phyloP scores from a whole-genome alignment of 1,139 yeast genomes.

The Nakaseomyces bracarensis region DNA sequence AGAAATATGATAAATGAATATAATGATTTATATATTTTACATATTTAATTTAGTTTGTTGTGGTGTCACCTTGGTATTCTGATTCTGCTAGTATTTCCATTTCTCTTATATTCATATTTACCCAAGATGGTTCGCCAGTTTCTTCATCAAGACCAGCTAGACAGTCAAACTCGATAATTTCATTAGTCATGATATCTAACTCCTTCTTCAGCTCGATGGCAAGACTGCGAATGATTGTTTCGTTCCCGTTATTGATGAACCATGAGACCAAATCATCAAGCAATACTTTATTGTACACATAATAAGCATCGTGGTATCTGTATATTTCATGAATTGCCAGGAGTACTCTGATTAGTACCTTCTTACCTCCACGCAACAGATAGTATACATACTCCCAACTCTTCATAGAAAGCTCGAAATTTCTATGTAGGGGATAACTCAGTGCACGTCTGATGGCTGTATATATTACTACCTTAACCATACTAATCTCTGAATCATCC shows the following conservation, averaged over 20 bases:
- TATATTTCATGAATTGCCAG: slow-evolving; percentile 63
- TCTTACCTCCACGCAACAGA: slow-evolving; percentile 59
- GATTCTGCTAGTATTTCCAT: slow-evolving; percentile 17
- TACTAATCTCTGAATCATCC: slow-evolving; percentile 28
- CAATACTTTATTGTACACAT: slow-evolving; percentile 74
- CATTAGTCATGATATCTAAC: slow-evolving; percentile 15
- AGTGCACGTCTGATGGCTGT: slow-evolving; percentile 66
- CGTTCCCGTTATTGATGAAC: slow-evolving; percentile 48
- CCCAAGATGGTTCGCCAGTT: slow-evolving; percentile 23
- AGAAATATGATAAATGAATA: not conserved
- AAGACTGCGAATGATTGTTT: slow-evolving; percentile 47
- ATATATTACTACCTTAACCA: slow-evolving; percentile 47
- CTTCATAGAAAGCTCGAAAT: slow-evolving; percentile 48
- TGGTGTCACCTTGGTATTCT: slow-evolving; percentile 5
- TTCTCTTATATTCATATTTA: slow-evolving; percentile 24
- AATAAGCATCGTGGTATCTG: slow-evolving; percentile 77
- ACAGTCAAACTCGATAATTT: slow-evolving; percentile 22
- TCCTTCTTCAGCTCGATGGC: slow-evolving; percentile 51
- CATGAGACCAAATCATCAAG: slow-evolving; percentile 76
- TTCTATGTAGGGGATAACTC: slow-evolving; percentile 71
- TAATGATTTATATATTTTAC: not conserved
- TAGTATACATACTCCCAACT: slow-evolving; percentile 74
- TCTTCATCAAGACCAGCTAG: slow-evolving; percentile 22
- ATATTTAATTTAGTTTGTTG: not conserved
- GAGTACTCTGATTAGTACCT: slow-evolving; percentile 51